Base-by-base conservation (phyloP, 805 yeast species). In the Myxozyma lipomycoides region DNA sequence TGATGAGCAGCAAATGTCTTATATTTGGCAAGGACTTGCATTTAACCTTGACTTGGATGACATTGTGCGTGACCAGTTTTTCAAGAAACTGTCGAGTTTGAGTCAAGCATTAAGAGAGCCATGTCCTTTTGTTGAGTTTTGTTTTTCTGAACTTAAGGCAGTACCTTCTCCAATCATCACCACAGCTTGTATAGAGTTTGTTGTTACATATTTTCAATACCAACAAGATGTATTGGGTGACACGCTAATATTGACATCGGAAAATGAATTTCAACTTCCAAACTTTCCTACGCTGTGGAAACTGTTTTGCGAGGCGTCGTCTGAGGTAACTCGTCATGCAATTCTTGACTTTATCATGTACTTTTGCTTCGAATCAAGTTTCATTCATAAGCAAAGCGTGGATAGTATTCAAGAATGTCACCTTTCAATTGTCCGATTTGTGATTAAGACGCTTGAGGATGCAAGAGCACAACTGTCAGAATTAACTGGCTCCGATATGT, bases 251-350 rank as follows among this genome's bases (percentile, higher is more conserved):
- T n/a, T n/a, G n/a, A n/a, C n/a, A n/a, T n/a, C n/a, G n/a, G n/a
- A n/a, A n/a, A n/a, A n/a, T n/a, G n/a, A n/a, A n/a, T 40, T 23
- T 17, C 5, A 35, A 4, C 24, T 45, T 10, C 48, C 48, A 6
- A 52, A 49, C 12, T 46, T 52, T n/a, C 42, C 41, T 25, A 49
- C 48, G 9, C 36, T 52, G 6, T 49, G 55, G 57, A 12, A 43
- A 36, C 35, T 52, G 24, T 49, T 41, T 36, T 32, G 45, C 12
- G 41, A 42, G 7, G 43, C 54, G 4, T 35, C 40, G 2, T 38
- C 38, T 12, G 49, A 49, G 18, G 4, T 17, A 17, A 26, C 46
- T 17, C 25, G 28, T 17, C 17, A 45, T 9, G 24, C 41, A 24
- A 39, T 21, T 3, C 32, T 34, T 9, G 43, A 43, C 3, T 21